phyloP scores from a whole-genome alignment of 441 rosid species.

The Pelargonium myrrhifolium region DNA sequence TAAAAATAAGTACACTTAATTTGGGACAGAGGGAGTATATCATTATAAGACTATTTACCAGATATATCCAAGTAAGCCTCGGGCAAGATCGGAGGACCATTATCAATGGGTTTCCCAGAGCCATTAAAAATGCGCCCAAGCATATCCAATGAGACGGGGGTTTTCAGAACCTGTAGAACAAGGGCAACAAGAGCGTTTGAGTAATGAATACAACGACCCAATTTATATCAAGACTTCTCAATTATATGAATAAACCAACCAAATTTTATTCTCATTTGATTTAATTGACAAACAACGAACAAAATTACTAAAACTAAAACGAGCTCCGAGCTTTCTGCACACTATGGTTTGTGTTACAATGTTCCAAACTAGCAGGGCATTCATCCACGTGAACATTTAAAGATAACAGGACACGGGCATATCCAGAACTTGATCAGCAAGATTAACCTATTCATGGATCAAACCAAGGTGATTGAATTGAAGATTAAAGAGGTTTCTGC shows the following conservation, averaged over 20 bases:
- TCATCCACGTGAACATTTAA: neutral
- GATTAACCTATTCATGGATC: neutral
- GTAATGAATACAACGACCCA: neutral
- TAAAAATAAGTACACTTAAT: too few relatives aligned
- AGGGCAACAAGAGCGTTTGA: neutral
- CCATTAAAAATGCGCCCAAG: constrained; percentile 99
- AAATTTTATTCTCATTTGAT: too few relatives aligned
- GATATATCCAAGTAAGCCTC: constrained; percentile 97
- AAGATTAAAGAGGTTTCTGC: neutral
- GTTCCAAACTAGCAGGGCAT: neutral
- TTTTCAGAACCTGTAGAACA: constrained; percentile 74
- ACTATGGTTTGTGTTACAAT: neutral
- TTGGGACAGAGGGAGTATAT: too few relatives aligned
- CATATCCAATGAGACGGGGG: constrained; percentile 97
- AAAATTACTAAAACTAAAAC: neutral
- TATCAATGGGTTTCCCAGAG: constrained; percentile 97
- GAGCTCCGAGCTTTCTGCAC: neutral
- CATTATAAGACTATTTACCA: constrained; percentile 35
- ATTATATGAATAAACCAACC: neutral
- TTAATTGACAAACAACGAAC: neutral
- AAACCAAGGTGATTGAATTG: neutral
- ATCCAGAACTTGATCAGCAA: neutral
- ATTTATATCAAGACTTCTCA: neutral
- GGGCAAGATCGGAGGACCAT: constrained; percentile 95
- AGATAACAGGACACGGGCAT: neutral